Conservation (phyloP, 345 rosid genomes). For the Citrus sp. region DNA sequence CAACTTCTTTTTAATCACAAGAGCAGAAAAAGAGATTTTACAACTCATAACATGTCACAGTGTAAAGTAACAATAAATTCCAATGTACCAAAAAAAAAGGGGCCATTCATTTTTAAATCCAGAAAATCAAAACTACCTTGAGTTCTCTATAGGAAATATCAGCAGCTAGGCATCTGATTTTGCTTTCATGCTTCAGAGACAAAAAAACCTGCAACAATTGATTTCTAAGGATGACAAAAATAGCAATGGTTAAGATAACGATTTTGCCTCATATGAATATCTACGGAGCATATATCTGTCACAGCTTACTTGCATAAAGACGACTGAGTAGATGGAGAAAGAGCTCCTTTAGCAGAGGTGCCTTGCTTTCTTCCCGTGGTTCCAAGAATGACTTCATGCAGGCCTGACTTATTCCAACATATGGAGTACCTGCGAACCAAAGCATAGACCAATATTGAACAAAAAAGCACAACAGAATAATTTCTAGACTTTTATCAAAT, state of each 20-base stretch:
- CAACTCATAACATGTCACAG: not conserved
- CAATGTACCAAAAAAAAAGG: too few species aligned
- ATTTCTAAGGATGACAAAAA: constrained; percentile 35
- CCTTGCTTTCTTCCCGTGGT: constrained; percentile 97
- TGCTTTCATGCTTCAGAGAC: constrained; percentile 25
- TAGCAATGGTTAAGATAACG: not conserved
- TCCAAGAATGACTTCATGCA: constrained; percentile 91
- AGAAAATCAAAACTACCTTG: constrained; percentile 54
- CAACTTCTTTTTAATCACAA: not conserved
- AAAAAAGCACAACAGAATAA: constrained; percentile 11
- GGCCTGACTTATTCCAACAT: constrained; percentile 83
- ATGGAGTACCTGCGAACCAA: constrained; percentile 63
- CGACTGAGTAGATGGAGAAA: constrained; percentile 73
- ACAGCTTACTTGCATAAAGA: constrained; percentile 79
- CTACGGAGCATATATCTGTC: constrained; percentile 1
- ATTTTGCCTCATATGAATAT: not conserved
- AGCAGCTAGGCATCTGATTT: constrained; percentile 17
- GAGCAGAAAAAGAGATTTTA: not conserved
- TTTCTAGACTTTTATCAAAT: not conserved
- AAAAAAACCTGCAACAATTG: constrained; percentile 57
- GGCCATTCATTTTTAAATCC: not conserved
- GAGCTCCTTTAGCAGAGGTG: constrained; percentile 79
- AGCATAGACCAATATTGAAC: constrained; percentile 2
- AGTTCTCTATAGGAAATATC: constrained; percentile 59
- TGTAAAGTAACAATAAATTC: not conserved